Evolutionary conservation across 2,329 filamentous ascomycete species (phyloP), one percentile per base, ranked within the genome.

Genomic region (Mycosphaerella arachidis): DNA sequence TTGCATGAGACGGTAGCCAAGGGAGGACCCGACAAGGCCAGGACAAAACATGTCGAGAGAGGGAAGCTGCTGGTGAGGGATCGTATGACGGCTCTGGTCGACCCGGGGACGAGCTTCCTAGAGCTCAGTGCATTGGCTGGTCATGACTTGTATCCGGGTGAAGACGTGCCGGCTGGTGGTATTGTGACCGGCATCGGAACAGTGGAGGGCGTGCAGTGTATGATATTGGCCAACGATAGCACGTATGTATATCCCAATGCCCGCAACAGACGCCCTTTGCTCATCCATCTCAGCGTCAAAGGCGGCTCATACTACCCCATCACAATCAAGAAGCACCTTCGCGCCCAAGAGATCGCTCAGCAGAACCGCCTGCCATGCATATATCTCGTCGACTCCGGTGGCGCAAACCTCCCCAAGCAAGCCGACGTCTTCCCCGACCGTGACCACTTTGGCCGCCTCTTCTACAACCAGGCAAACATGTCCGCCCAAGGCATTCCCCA

Each of bases 391-490:
- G 93, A 99, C 74, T 96, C 92, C 5, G 93, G 94, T 51, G 93
- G 93, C 65, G 94, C 92, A 59, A 97, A 97, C 74, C 84, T 99
- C 18, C 94, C 92, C 13, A 90, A 97, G 71, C 93, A 99, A 77
- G 89, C 92, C 40, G 91, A 97, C 72, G 93, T 97, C 59, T 97
- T 99, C 75, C 94, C 93, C 1, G 93, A 97, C 74, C 84, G 87
- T 66, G 91, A 97, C 57, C 93, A 97, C 75, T 97, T 99, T 72
- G 92, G 93, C 37, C 90, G 93, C 66, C 96, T 97, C 73, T 99
- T 99, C 81, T 99, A 89, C 82, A 97, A 99, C 78, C 93, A 99
- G 76, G 93, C 94, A 2, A 83, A 91, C 70, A 96, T 97, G 92
- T 94, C 90, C 67, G 84, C 89, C 1, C 78, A 87, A 66, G 91